A percentile compares a stretch with the other conserved stretches of the same genome.
These are phyloP conservation scores for Pyrus betulifolia DNA, from an alignment of 306 rosid genomes.

Conservation along the genomic window DNA sequence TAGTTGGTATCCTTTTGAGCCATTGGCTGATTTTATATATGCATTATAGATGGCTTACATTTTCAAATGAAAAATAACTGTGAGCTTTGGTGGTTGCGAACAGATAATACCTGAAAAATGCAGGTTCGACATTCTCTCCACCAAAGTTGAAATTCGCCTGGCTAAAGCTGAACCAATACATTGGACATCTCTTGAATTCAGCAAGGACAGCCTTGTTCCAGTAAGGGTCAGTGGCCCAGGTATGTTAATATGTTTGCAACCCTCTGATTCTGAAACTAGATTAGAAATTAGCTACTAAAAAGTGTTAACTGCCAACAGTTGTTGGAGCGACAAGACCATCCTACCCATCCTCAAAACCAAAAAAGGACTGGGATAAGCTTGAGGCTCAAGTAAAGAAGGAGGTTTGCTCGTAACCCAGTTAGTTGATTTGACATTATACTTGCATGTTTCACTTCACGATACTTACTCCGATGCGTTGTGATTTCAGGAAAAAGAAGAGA, in stretches of 20 bases:
- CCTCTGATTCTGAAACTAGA: neutral
- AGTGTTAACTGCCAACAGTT: slow-evolving; percentile 24
- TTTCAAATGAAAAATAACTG: slow-evolving; percentile 6
- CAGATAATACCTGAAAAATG: slow-evolving; percentile 64
- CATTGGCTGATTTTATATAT: neutral
- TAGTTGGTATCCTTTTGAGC: neutral
- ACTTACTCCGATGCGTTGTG: slow-evolving; percentile 1
- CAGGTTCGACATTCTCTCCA: slow-evolving; percentile 46
- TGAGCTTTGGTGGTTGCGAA: slow-evolving; percentile 11
- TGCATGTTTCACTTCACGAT: neutral
- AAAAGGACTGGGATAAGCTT: slow-evolving; percentile 77
- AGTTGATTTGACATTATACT: neutral
- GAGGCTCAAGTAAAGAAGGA: slow-evolving; percentile 83
- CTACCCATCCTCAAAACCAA: slow-evolving; percentile 85
- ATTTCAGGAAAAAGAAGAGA: slow-evolving; percentile 84
- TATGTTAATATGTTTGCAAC: slow-evolving; percentile 11
- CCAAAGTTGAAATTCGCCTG: slow-evolving; percentile 80
- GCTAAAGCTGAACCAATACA: slow-evolving; percentile 54
- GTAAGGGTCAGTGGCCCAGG: slow-evolving; percentile 42
- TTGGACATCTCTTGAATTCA: slow-evolving; percentile 66
- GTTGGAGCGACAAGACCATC: slow-evolving; percentile 37
- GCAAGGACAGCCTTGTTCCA: slow-evolving; percentile 29
- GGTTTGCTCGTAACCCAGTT: slow-evolving; percentile 37
- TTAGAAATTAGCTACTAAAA: neutral
- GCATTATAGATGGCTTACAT: neutral